Base-by-base conservation (phyloP, 2,329 filamentous ascomycete species). In the Dryadomyces quercus-mongolicae region DNA sequence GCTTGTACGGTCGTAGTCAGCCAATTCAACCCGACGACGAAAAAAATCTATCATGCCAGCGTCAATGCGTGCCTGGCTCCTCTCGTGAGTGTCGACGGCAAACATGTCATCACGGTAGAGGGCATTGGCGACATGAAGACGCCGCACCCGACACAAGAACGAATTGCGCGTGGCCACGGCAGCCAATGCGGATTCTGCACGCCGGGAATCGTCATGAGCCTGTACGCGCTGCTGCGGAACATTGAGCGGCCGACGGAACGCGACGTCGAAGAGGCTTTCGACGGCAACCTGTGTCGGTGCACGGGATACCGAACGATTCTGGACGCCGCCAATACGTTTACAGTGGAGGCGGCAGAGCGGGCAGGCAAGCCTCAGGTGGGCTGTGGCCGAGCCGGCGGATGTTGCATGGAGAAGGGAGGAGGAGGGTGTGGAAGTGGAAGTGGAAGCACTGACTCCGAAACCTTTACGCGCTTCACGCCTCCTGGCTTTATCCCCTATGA, bases 71-170 rank as follows among this genome's bases (percentile, higher is more conserved):
- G 93, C 67, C 75, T 98, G 52, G 92, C 93, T 12, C 93, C 93
- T 7, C 77, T 98, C 49, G 87, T 90, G 60, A 95, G 90, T 63
- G 80, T 97, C 46, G 93, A 97, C 67, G 93, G 93, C 47, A 98
- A 98, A 68, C 93, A 98, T 77, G 89, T 97, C 64, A 91, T 98
- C 65, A 98, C 93, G 3, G 85, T 98, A 44, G 93, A 98, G 70
- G 93, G 93, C 7, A 96, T 98, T 63, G 93, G 93, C 12, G 88
- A 86, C 66, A 84, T 88, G 31, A 85, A 93, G 67, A 81, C 77
- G 45, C 93, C 93, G 5, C 93, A 98, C 71, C 88, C 92, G 2
- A 76, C 85, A 3, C 93, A 97, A 67, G 90, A 97, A 71, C 80
- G 93, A 49, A 86, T 98, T 62, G 92, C 93, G 18, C 87, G 87